Evolutionary conservation across 148 eudicot species (phyloP), one percentile per base, ranked within the genome.

Genomic region (Rhododendron simsii): DNA sequence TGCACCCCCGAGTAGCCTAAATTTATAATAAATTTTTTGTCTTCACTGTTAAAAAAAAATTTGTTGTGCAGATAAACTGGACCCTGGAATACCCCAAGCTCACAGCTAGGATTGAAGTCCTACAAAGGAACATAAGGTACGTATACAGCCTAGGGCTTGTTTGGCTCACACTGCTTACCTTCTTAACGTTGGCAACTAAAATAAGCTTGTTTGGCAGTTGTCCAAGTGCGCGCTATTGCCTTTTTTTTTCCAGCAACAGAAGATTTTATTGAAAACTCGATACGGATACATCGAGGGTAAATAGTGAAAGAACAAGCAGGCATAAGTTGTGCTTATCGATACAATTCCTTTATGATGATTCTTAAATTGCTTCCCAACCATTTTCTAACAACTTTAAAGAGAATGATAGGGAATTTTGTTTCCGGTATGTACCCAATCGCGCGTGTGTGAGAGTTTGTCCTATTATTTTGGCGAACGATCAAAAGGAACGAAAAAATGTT

Each of bases 61-160:
- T 41, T 41, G 41, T 28, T 83, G 78, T 74, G 80, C 81, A 88
- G 93, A 90, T 80, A 84, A 87, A 85, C 85, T 93, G 95, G 96
- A 84, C 89, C 83, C 86, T 91, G 87, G 98, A 96, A 81, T 88
- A 88, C 81, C 94, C 94, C 71, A 96, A 87, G 90, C 95, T 94
- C 84, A 86, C 74, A 63, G 83, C 95, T 7, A 92, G 89, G 85
- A 89, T 93, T 84, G 96, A 96, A 86, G 89, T 94, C 80, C 89
- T 96, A 37, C 94, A 96, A 90, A 95, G 92, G 81, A 96, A 93
- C 90, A 94, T 93, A 88, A 96, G 96, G 98, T 71, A 71, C 30
- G 76, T 71, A 41, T 41, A 6, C 5, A 33, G 15, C 7, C 1
- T 21, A 21, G 65, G 65, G 65, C 26, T 59, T 59, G 65, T 59